Base-by-base conservation (phyloP, 345 rosid species). In the Citrus hindsii region DNA sequence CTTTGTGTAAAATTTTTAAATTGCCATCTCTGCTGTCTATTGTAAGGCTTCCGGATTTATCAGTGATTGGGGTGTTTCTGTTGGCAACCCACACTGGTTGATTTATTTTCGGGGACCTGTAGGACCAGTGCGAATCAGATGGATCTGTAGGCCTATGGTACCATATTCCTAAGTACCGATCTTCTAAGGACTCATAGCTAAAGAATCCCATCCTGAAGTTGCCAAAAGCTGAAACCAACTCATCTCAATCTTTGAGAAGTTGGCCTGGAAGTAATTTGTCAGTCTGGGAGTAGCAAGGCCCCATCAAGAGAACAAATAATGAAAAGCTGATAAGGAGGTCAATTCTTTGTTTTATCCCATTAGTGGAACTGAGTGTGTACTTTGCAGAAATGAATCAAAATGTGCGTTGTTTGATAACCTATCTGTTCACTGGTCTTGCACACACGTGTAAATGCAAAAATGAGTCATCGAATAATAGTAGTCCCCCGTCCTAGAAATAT, bases 41-140 rank as follows among this genome's bases (percentile, higher is more conserved):
- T 12, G 9, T 18, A 10, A 80, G 76, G 14, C 25, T 19, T 53
- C 71, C 76, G 1, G 71, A 76, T 9, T 7, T 37, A 19, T 59
- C 33, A 13, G 18, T n/a, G 25, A 73, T 61, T 18, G 76, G 76
- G 9, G 7, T 55, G 69, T 79, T 65, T 4, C 53, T 9, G 46
- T 80, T 80, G 58, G 76, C 83, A 53, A 80, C 83, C 83, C 83
- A 80, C 25, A 76, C 76, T 0, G 68, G 56, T 6, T 13, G 1
- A 19, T 55, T 14, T 42, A 42, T 0, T 42, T 42, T 10, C 0
- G 48, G 48, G 4, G 48, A 42, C 48, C 48, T 16, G 14, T 42
- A 42, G 14, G 48, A 10, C 48, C 48, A 42, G 48, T 10, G 3
- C 14, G 48, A 42, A 42, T 42, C 21, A 13, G 56, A 51, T 51